Evolutionary conservation across 176 grass and related monocot genomes (phyloP).

Genomic region (Raddia guianensis): DNA sequence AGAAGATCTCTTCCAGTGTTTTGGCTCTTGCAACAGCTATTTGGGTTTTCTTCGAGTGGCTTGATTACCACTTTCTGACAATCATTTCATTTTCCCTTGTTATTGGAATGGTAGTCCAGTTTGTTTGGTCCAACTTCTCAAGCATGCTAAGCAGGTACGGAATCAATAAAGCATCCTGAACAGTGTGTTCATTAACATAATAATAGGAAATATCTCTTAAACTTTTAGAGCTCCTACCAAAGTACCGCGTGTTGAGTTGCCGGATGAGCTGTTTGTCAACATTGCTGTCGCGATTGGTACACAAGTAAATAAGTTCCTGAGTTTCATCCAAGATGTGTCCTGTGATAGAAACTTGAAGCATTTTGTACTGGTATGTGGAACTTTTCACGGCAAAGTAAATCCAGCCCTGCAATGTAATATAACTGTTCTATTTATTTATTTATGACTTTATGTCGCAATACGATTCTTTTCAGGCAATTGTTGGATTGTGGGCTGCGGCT

Average conservation of each 20-base stretch:
- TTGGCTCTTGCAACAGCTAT: constrained; percentile 60
- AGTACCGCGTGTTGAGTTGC: constrained; percentile 69
- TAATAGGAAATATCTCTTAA: not conserved
- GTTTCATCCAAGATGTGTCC: constrained; percentile 82
- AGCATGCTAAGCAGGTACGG: constrained; percentile 51
- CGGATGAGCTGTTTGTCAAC: constrained; percentile 72
- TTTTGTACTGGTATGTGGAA: constrained; percentile 64
- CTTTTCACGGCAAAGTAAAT: constrained; percentile 2
- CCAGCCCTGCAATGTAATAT: not conserved
- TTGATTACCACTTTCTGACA: constrained; percentile 92
- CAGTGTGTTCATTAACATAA: not conserved
- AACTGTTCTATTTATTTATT: not conserved
- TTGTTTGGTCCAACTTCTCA: constrained; percentile 75
- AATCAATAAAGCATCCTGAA: constrained; percentile 20
- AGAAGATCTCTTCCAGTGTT: constrained; percentile 88
- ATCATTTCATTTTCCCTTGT: constrained; percentile 64
- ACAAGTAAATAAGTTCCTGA: constrained; percentile 72
- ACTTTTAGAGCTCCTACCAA: constrained; percentile 51
- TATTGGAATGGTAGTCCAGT: constrained; percentile 72
- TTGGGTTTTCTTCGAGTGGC: constrained; percentile 94
- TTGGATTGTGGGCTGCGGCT: constrained; percentile 70
- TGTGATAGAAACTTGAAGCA: constrained; percentile 79
- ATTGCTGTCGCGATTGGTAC: constrained; percentile 55
- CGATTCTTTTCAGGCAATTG: constrained; percentile 54
- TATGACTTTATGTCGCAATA: not conserved